phyloP scores from a whole-genome alignment of 164 flowering plant species.

The Sextonia rubra region DNA sequence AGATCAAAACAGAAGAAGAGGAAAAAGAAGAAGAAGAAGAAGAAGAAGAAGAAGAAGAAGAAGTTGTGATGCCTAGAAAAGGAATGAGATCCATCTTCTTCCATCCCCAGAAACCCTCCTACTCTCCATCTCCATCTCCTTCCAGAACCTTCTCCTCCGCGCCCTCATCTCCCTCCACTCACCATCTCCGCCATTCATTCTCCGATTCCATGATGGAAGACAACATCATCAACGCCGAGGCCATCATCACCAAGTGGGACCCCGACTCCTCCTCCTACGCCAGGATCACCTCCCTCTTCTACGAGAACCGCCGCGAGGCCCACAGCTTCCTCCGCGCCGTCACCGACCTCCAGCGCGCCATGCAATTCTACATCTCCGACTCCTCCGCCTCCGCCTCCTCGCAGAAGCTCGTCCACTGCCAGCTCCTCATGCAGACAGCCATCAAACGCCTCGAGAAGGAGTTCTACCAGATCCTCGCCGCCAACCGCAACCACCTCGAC shows the following conservation, averaged over 20 bases:
- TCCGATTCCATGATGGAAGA: conserved; percentile 36
- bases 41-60: too few species aligned
- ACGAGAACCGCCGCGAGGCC: conserved; percentile 52
- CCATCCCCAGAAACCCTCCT: not conserved
- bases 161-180: not conserved
- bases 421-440: conserved; percentile 51
- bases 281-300: conserved; percentile 22
- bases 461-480: conserved; percentile 59
- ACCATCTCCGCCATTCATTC: conserved; percentile 9
- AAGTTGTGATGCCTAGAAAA: not conserved
- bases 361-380: conserved; percentile 39
- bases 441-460: conserved; percentile 67
- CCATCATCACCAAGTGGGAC: conserved; percentile 58
- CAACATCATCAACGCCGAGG: conserved; percentile 36
- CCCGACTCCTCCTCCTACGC: conserved; percentile 24
- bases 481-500: conserved; percentile 51
- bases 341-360: conserved; percentile 49
- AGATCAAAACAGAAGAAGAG: too few species aligned
- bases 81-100: conserved; percentile 10
- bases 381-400: conserved; percentile 29
- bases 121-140: not conserved
- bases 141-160: not conserved
- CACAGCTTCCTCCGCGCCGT: conserved; percentile 43
- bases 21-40: too few species aligned
- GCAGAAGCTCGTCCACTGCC: conserved; percentile 33